These are phyloP conservation scores for Saturnispora besseyi DNA, from an alignment of 805 yeast species.

Conservation along the genomic window DNA sequence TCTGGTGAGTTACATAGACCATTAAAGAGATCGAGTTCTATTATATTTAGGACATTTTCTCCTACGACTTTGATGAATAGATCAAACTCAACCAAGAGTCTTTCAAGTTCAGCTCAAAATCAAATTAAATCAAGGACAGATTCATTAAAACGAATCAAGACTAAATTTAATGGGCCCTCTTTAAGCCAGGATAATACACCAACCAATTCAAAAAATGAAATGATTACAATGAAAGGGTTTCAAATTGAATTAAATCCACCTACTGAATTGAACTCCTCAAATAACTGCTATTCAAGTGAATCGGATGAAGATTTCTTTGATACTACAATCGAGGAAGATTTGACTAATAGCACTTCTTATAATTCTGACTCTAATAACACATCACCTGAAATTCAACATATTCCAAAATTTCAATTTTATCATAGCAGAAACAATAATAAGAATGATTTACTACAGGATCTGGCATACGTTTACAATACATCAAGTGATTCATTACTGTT, in stretches of 20 bases:
- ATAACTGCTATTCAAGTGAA: background rate
- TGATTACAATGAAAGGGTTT: background rate
- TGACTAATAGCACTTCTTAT: background rate
- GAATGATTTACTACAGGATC: constrained; percentile 2
- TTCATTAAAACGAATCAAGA: constrained; percentile 1
- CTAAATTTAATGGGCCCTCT: background rate
- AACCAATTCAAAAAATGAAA: background rate
- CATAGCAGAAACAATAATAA: background rate
- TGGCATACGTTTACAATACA: background rate
- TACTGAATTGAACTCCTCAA: background rate
- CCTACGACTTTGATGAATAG: constrained; percentile 10
- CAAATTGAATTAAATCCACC: background rate
- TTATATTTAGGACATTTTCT: constrained; percentile 18
- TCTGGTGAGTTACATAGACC: constrained; percentile 19
- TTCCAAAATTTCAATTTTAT: constrained; percentile 2
- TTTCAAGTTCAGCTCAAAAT: background rate
- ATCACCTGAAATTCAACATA: constrained; percentile 1
- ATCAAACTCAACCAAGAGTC: background rate
- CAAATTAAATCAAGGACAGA: background rate
- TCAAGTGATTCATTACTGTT: background rate
- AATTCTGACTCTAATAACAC: constrained; percentile 1
- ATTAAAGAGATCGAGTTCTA: constrained; percentile 23
- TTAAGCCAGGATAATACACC: background rate
- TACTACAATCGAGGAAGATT: background rate
- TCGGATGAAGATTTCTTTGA: constrained; percentile 3